A percentile compares a stretch with the other conserved stretches of the same genome.
Evolutionary conservation across 2,329 filamentous ascomycete species (phyloP).

Genomic region (Tolypocladium endophyticum): DNA sequence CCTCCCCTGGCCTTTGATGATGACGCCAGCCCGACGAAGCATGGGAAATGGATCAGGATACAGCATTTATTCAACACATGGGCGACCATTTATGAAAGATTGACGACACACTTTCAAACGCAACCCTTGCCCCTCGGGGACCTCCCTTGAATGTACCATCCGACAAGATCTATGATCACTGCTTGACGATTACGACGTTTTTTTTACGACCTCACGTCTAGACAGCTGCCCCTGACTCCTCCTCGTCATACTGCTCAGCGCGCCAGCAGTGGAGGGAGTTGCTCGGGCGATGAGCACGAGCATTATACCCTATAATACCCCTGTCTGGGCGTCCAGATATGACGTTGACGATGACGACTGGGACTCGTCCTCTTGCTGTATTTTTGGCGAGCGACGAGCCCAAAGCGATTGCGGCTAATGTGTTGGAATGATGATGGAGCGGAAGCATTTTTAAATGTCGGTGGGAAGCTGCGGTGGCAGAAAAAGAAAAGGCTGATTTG

Average conservation of each 20-base stretch:
- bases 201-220: conserved; percentile 36
- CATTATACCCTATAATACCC: conserved; percentile 29
- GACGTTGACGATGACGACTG: conserved; percentile 20
- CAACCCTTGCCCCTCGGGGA: conserved; percentile 11
- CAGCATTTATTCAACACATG: conserved; percentile 27
- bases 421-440: background rate
- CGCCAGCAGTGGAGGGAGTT: conserved; percentile 18
- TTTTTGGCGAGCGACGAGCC: background rate
- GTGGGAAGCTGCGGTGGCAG: conserved; percentile 10
- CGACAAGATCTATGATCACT: conserved; percentile 23
- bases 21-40: conserved; percentile 26
- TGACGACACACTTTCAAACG: conserved; percentile 17
- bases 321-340: conserved; percentile 23
- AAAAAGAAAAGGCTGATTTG: conserved; percentile 6
- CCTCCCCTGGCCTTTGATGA: conserved; percentile 19
- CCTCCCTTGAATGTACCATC: conserved; percentile 19
- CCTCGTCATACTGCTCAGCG: conserved; percentile 17
- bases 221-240: conserved; percentile 27
- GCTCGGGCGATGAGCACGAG: conserved; percentile 25
- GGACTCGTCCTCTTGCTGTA: background rate
- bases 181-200: conserved; percentile 36
- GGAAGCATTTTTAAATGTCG: background rate
- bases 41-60: conserved; percentile 29
- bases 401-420: background rate
- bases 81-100: conserved; percentile 28